These are phyloP conservation scores for Solanum sitiens DNA, from an alignment of 257 asterid species.

Conservation along the genomic window DNA sequence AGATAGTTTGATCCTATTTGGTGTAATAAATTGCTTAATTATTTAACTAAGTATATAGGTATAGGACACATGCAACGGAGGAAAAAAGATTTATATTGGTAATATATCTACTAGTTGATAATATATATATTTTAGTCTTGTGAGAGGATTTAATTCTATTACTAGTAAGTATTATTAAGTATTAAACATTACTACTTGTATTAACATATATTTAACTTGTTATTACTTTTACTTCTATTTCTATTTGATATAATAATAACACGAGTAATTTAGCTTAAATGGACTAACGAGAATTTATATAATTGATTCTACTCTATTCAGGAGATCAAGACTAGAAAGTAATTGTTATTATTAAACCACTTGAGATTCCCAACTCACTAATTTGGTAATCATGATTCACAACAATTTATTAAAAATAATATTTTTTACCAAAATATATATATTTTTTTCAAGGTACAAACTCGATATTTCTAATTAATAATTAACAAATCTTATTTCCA, in stretches of 20 bases:
- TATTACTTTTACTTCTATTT: background rate
- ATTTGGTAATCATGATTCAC: background rate
- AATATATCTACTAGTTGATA: background rate
- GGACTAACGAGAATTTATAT: background rate
- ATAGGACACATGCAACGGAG: background rate
- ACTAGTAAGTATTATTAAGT: background rate
- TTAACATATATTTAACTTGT: background rate
- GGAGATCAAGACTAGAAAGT: background rate
- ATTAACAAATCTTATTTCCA: background rate
- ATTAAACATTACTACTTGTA: background rate
- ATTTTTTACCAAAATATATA: background rate
- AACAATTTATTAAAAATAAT: background rate
- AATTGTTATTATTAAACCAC: background rate
- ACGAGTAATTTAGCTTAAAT: background rate
- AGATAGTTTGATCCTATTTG: background rate
- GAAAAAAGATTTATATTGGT: background rate
- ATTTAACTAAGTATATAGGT: background rate
- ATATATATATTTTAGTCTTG: background rate
- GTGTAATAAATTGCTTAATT: background rate
- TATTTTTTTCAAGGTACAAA: rapidly evolving
- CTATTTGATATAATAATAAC: background rate
- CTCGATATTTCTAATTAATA: background rate
- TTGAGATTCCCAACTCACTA: background rate
- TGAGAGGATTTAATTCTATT: background rate
- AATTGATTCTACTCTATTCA: background rate